phyloP scores from a whole-genome alignment of 2,329 filamentous ascomycete genomes.

The Atkinsonella hypoxylon region DNA sequence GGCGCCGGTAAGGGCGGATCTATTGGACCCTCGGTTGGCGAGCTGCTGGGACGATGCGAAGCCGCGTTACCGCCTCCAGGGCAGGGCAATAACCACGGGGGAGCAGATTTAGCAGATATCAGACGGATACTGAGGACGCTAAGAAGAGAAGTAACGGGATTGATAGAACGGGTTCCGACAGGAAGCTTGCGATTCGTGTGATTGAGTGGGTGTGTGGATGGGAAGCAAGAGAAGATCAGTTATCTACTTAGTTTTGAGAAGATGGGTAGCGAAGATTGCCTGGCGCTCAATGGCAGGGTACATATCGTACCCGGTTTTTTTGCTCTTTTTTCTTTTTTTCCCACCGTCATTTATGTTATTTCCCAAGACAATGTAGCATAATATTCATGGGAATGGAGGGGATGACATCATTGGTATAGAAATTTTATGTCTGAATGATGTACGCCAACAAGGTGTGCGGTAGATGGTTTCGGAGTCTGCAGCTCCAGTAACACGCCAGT shows the following conservation, averaged over 20 bases:
- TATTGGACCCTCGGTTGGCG: constrained; percentile 33
- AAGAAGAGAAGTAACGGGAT: constrained; percentile 30
- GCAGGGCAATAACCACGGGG: constrained; percentile 31
- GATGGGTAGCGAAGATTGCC: neutral
- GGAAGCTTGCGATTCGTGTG: constrained; percentile 35
- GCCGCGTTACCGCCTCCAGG: constrained; percentile 27
- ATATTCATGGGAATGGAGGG: neutral
- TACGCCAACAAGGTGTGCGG: neutral
- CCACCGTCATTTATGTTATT: no score
- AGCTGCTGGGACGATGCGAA: constrained; percentile 40
- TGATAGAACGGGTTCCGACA: constrained; percentile 30
- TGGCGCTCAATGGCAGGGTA: constrained; percentile 4
- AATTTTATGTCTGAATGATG: neutral
- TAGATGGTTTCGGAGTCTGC: neutral
- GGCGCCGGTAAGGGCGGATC: constrained; percentile 26
- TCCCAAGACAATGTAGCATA: constrained; percentile 5
- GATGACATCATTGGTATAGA: neutral
- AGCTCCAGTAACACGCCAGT: no score
- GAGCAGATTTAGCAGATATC: constrained; percentile 32
- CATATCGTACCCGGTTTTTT: constrained; percentile 5
- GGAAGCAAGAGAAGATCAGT: neutral
- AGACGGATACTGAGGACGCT: constrained; percentile 29
- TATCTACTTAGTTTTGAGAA: neutral
- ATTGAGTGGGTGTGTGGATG: constrained; percentile 6
- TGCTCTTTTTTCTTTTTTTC: neutral